Base-by-base conservation (phyloP, 495 filamentous ascomycete genomes). In the Cairneyella variabilis region DNA sequence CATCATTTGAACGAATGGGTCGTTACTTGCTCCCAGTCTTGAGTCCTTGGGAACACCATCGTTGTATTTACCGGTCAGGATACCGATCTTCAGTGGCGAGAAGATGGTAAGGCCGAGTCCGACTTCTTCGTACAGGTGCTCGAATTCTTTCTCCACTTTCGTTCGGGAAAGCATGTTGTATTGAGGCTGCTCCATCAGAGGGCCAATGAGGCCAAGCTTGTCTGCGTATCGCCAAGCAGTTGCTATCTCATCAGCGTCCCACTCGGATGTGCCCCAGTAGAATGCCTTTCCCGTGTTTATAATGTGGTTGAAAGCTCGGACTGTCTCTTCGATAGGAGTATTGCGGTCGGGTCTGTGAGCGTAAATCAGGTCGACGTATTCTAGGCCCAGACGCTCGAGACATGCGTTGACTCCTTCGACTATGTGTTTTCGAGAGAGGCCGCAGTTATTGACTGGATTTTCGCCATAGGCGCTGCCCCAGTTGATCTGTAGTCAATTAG, bases 251-350 rank as follows among this genome's bases (percentile, higher is more conserved):
- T 80, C 82, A 7, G 90, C 88, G 51, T 75, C 76, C 90, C 90
- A 95, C 73, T 92, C 88, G 0, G 85, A 89, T 1, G 90, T 95
- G 27, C 90, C 90, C 90, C 90, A 95, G 77, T 95, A 93, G 64
- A 93, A 85, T 20, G 85, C 83, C 71, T 90, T 86, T 37, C 89
- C 86, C 40, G 77, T 77, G 66, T 84, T 74, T 59, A 95, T 90
- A 26, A 86, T 68, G 64, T 89, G 78, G 69, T 91, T 92, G 76
- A 95, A 95, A 39, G 76, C 90, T 51, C 89, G 82, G 30, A 95
- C 90, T 30, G 82, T 81, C 69, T 96, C 90, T 64, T 91, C 87
- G 76, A 95, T 92, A 2, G 90, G 90, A 0, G 90, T 93, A 37
- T 83, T 72, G 3, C 85, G 74, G 68, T 95, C 90, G 9, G 90